phyloP scores from a whole-genome alignment of 306 rosid genomes.

The Trifolium dubium region DNA sequence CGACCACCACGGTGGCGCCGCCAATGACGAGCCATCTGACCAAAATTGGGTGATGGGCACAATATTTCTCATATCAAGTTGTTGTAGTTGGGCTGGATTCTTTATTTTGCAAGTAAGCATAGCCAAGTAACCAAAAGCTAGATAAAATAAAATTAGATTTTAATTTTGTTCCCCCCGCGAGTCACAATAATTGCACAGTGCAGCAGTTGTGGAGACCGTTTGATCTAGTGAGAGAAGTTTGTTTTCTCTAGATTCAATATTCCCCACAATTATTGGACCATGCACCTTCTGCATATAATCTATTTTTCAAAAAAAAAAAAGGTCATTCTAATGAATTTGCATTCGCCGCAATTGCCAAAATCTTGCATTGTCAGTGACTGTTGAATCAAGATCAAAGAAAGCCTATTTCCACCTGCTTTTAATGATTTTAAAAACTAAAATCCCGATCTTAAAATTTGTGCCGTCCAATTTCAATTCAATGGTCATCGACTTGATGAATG shows the following conservation, averaged over 20 bases:
- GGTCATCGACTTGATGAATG: too few relatives aligned
- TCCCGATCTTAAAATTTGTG: too few relatives aligned
- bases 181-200: too few relatives aligned
- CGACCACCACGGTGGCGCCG: slow-evolving; percentile 31
- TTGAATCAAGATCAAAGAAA: too few relatives aligned
- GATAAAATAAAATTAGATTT: background rate
- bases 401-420: too few relatives aligned
- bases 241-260: too few relatives aligned
- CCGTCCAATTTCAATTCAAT: too few relatives aligned
- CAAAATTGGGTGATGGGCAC: slow-evolving; percentile 83
- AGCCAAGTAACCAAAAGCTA: background rate
- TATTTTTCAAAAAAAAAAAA: too few relatives aligned
- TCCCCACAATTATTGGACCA: background rate
- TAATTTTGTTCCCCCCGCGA: background rate
- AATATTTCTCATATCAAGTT: slow-evolving; percentile 67
- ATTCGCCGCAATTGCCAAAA: too few relatives aligned
- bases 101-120: slow-evolving; percentile 84
- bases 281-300: too few relatives aligned
- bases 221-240: background rate
- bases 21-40: slow-evolving; percentile 41
- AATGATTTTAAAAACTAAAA: too few relatives aligned
- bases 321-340: background rate
- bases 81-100: slow-evolving; percentile 86
- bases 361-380: too few relatives aligned
- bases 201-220: background rate